These are phyloP conservation scores for Glycyrrhiza uralensis DNA, from an alignment of 306 rosid genomes.

Conservation along the genomic window DNA sequence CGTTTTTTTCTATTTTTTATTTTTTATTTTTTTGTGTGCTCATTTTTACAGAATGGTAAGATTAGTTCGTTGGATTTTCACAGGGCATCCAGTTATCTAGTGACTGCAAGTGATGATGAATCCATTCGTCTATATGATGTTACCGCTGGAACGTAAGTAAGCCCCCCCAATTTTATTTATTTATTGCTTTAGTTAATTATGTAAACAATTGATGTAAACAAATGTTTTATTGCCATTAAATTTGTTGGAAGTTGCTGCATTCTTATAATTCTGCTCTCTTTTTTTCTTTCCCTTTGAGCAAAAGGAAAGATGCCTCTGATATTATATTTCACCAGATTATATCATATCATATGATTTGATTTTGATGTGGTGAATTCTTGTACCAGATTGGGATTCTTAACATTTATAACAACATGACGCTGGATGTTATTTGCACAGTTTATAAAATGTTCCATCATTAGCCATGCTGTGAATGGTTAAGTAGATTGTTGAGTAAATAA, in stretches of 20 bases:
- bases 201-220: neutral
- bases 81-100: constrained; percentile 73
- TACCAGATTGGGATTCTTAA: constrained; percentile 1
- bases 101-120: constrained; percentile 97
- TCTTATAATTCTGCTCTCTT: neutral
- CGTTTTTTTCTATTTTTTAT: neutral
- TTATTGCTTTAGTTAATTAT: neutral
- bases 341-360: no score
- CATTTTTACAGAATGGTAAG: constrained; percentile 62
- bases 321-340: neutral
- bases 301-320: constrained; percentile 5
- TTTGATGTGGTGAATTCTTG: neutral
- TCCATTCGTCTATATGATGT: constrained; percentile 90
- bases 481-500: constrained; percentile 3
- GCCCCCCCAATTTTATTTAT: constrained; percentile 9
- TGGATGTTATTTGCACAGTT: neutral
- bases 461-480: neutral
- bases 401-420: constrained; percentile 16
- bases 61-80: constrained; percentile 94
- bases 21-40: neutral
- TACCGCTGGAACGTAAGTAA: constrained; percentile 74
- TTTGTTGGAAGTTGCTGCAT: neutral
- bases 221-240: neutral
- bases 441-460: neutral
- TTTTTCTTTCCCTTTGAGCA: neutral